Evolutionary conservation across 2,329 filamentous ascomycete genomes (phyloP).

Genomic region (Spiromastix sp.): DNA sequence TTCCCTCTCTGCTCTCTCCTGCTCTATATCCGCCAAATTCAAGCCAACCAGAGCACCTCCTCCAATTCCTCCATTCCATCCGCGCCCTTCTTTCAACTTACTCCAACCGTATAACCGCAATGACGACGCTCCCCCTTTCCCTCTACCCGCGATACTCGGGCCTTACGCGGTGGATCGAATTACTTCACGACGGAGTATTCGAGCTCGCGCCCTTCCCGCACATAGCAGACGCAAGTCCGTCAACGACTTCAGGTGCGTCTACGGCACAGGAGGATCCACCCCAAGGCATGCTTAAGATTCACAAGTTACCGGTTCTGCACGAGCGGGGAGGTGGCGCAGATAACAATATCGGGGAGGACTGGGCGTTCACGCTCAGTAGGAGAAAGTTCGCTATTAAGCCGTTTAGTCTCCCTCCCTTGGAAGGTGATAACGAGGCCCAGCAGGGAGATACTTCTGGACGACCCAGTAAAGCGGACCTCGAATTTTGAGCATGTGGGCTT

Average conservation of each 20-base stretch:
- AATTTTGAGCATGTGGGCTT: conserved; percentile 51
- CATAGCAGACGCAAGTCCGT: conserved; percentile 35
- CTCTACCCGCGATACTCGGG: conserved; percentile 68
- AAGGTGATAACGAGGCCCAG: conserved; percentile 59
- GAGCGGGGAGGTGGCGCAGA: conserved; percentile 76
- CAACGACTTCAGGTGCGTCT: conserved; percentile 41
- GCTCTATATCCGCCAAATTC: conserved; percentile 63
- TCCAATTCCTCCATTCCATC: conserved; percentile 73
- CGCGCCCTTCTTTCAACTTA: conserved; percentile 63
- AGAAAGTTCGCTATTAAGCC: conserved; percentile 76
- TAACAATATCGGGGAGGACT: conserved; percentile 64
- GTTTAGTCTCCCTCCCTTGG: conserved; percentile 78
- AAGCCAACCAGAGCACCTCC: conserved; percentile 59
- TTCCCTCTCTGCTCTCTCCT: conserved; percentile 83
- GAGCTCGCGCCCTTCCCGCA: conserved; percentile 69
- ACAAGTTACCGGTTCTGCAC: conserved; percentile 73
- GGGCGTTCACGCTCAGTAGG: conserved; percentile 81
- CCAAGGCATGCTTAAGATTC: conserved; percentile 76
- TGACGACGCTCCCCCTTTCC: conserved; percentile 68
- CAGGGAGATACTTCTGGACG: conserved; percentile 28
- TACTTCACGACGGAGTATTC: conserved; percentile 73
- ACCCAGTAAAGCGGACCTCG: conserved; percentile 46
- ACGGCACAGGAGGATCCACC: conserved; percentile 60
- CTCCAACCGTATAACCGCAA: conserved; percentile 53
- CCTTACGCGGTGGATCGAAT: conserved; percentile 75